Evolutionary conservation across 306 rosid species (phyloP), one percentile per base, ranked within the genome.

Genomic region (Psophocarpus tetragonolobus): DNA sequence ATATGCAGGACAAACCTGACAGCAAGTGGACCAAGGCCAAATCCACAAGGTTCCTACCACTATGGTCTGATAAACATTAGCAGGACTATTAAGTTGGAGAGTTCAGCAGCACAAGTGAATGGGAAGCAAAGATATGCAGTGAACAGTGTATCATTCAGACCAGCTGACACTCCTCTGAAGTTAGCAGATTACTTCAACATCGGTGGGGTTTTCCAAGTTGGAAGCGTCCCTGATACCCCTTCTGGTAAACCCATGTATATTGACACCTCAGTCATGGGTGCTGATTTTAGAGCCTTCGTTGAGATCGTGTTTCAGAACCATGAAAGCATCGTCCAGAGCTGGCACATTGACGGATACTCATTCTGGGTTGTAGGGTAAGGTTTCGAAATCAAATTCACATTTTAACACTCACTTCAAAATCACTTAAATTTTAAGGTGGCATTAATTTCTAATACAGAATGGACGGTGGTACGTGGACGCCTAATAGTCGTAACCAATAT

Each of bases 341-440:
- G 84, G 84, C 98, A 95, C 86, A 74, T 92, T 47, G 90, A 92
- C n/a, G 98, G 98, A 63, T 89, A 92, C 87, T 56, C 91, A 21
- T 95, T 95, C 73, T 92, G 98, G 98, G 98, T 91, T 21, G 97
- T 95, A 5, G 97, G 98, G 98, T 95, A 85, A 87, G 95, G 1
- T 66, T 23, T 39, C 36, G 29, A 2, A 27, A 27, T 1, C 54
- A 47, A 3, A 5, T 39, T 23, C 62, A 10, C 6, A 57, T 5
- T 15, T 6, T 39, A 24, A 21, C 14, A 4, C 0, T 14, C n/a
- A n/a, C 12, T 11, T 35, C 8, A 1, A 68, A 3, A 4, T 60
- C n/a, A 20, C 3, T 48, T 23, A 39, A 23, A 60, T 77, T 61
- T 66, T 0, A 21, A 65, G 13, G 44, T 29, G 79, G n/a, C 15